Evolutionary conservation across 2,329 filamentous ascomycete species (phyloP).

Genomic region (Emergomyces pasteurianus): DNA sequence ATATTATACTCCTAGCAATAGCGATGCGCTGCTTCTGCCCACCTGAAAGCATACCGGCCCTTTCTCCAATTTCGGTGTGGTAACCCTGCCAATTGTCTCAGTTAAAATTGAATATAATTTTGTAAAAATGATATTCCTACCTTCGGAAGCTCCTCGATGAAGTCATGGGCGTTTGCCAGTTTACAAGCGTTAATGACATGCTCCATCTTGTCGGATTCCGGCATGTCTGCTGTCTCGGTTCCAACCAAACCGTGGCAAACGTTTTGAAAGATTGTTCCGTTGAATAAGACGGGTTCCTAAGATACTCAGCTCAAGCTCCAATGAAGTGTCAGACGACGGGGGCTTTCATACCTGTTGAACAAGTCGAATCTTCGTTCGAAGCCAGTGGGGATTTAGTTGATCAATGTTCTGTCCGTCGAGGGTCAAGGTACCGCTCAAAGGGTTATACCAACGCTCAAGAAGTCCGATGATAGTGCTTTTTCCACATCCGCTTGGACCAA

Average conservation of each 20-base stretch:
- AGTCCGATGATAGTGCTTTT: conserved; percentile 47
- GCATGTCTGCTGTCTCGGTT: conserved; percentile 53
- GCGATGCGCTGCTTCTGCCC: conserved; percentile 88
- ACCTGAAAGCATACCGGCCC: conserved; percentile 73
- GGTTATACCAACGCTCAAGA: conserved; percentile 47
- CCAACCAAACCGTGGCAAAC: conserved; percentile 71
- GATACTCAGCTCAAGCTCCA: conserved; percentile 18
- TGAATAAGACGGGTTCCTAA: conserved; percentile 74
- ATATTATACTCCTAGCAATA: conserved; percentile 72
- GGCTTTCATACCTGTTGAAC: conserved; percentile 23
- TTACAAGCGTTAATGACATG: conserved; percentile 61
- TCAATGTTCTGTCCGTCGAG: conserved; percentile 40
- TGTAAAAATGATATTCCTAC: neutral
- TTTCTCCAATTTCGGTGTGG: conserved; percentile 75
- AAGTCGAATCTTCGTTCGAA: conserved; percentile 39
- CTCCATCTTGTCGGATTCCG: conserved; percentile 50
- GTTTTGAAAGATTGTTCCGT: conserved; percentile 68
- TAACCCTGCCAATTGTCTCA: conserved; percentile 42
- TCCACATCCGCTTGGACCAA: conserved; percentile 47
- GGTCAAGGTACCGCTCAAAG: conserved; percentile 36
- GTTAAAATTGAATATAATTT: neutral
- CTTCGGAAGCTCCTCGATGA: conserved; percentile 63
- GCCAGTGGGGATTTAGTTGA: conserved; percentile 35
- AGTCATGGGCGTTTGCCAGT: conserved; percentile 81
- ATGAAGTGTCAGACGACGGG: neutral